Base-by-base conservation (phyloP, 2,329 filamentous ascomycete genomes). In the Pseudogymnoascus sp. region DNA sequence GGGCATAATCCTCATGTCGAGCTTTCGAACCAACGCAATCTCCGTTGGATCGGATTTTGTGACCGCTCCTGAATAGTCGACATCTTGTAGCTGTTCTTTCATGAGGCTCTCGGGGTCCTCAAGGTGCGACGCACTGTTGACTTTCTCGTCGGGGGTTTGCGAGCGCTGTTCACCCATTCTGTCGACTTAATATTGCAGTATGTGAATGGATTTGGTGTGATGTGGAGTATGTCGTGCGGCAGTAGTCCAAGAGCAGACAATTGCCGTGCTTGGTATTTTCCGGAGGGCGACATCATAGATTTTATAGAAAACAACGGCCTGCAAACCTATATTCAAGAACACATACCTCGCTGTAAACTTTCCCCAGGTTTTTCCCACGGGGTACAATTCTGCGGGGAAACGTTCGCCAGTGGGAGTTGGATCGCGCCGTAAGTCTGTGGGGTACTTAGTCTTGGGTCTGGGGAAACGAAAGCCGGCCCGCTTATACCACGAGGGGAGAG, bases 1-100 rank as follows among this genome's bases (percentile, higher is more conserved):
- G 1, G 78, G 78, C 69, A 78, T 75, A 68, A 77, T 76, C 42
- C 74, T 68, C 44, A 65, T 69, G 61, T 77, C 74, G 2, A 76
- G 66, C 65, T 76, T 77, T 53, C 72, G 68, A 11, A 77, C 75
- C 9, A 77, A 73, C 0, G 69, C 70, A 62, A 76, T 76, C 67
- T 76, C 75, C 28, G 67, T 70, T 8, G 71, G 67, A 57, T 70
- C 70, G 1, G 70, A 71, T 66, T 77, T 77, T 60, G 68, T 70
- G 3, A 71, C 68, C 0, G 75, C 75, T 3, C 75, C 66, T 3
- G 65, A 61, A 53, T 67, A 66, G 36, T 66, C 65, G 38, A 47
- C 65, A 28, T 26, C 23, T 23, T 50, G 50, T 33, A 31, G 13
- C 21, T 13, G 13, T 47, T 26, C 42, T 7, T 47, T 47, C 42